These are phyloP conservation scores for Verticillium zaregamsianum DNA, from an alignment of 2,329 filamentous ascomycete species.

Conservation along the genomic window DNA sequence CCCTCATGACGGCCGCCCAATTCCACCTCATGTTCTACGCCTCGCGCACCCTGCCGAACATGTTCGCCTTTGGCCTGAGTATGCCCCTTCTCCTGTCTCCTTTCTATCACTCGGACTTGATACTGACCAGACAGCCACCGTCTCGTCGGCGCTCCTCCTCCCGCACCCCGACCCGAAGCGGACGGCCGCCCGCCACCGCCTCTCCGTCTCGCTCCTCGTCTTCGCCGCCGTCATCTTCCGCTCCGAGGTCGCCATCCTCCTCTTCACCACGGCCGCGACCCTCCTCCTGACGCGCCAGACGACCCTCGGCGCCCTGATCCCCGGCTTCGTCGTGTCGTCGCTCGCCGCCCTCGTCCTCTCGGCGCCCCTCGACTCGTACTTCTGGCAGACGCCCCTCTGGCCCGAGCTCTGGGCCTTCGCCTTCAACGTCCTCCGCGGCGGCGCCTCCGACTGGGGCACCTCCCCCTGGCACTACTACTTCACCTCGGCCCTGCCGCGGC, in stretches of 20 bases:
- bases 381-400: conserved; percentile 88
- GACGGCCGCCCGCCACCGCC: conserved; percentile 43
- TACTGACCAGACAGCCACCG: conserved; percentile 48
- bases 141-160: conserved; percentile 52
- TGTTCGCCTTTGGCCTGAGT: conserved; percentile 90
- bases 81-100: conserved; percentile 27
- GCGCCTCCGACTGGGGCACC: conserved; percentile 82
- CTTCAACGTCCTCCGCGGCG: conserved; percentile 83
- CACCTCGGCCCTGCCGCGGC: conserved; percentile 70
- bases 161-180: conserved; percentile 23
- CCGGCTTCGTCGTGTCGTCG: conserved; percentile 62
- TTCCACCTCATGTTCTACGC: conserved; percentile 95
- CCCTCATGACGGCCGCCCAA: conserved; percentile 72
- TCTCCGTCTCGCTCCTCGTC: conserved; percentile 72
- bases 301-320: conserved; percentile 53
- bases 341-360: conserved; percentile 65
- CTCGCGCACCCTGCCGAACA: conserved; percentile 87
- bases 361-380: conserved; percentile 80
- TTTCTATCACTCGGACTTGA: background rate
- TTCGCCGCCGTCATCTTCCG: conserved; percentile 82
- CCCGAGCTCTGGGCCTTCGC: conserved; percentile 86
- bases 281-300: conserved; percentile 55
- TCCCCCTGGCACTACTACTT: conserved; percentile 88
- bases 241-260: conserved; percentile 79
- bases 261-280: conserved; percentile 62